phyloP scores from a whole-genome alignment of 2,329 filamentous ascomycete species.

The Fusarium virguliforme region DNA sequence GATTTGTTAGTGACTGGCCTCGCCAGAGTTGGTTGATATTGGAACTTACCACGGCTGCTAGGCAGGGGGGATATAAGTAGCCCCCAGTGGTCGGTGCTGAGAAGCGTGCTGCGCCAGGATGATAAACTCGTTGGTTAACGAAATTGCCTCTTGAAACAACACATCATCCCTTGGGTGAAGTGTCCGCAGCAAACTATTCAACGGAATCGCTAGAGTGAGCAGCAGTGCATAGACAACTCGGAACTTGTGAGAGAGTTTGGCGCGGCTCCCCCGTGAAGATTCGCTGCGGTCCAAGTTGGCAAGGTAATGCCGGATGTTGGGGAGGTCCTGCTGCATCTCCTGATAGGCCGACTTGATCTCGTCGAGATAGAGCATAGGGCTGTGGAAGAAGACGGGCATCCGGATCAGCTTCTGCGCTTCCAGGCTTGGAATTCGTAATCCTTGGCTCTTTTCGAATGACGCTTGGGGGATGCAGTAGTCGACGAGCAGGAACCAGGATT shows the following conservation, averaged over 20 bases:
- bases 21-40: accelerated
- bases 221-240: not conserved
- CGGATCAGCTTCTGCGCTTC: not conserved
- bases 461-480: not conserved
- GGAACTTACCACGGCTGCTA: constrained; percentile 4
- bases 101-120: not conserved
- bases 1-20: not conserved
- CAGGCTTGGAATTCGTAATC: not conserved
- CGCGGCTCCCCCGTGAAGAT: not conserved
- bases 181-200: constrained; percentile 12
- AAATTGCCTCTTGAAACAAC: constrained; percentile 7
- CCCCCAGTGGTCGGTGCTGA: constrained; percentile 11
- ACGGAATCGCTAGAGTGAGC: not conserved
- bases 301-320: not conserved
- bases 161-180: not conserved
- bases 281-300: not conserved
- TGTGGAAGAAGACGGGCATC: constrained; percentile 7
- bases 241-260: not conserved
- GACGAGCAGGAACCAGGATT: not conserved
- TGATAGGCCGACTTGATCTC: constrained; percentile 14
- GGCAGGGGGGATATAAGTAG: constrained; percentile 17
- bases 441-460: not conserved
- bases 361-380: not conserved
- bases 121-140: not conserved
- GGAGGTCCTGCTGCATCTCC: not conserved